These are phyloP conservation scores for Spergularia bocconei DNA, from an alignment of 148 eudicot species.

Conservation along the genomic window DNA sequence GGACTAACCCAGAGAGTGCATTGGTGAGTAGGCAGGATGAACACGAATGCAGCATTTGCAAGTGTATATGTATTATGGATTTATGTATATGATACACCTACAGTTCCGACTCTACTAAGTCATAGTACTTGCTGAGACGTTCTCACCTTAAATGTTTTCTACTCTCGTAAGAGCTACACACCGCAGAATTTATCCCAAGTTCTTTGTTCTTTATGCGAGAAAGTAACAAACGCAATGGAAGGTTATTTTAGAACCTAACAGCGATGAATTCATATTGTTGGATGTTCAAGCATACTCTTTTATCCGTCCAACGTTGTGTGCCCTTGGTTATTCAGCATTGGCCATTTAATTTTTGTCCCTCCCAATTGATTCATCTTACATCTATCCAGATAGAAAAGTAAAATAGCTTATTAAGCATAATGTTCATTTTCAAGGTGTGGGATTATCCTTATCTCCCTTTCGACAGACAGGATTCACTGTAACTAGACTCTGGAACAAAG, in stretches of 20 bases:
- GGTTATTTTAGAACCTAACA: neutral
- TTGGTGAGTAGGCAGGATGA: neutral
- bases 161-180: neutral
- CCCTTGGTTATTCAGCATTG: too few relatives aligned
- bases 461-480: neutral
- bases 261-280: neutral
- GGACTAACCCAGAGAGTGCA: neutral
- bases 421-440: too few relatives aligned
- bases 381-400: too few relatives aligned
- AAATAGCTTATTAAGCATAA: too few relatives aligned
- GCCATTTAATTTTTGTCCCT: too few relatives aligned
- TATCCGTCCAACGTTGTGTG: too few relatives aligned
- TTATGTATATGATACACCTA: neutral
- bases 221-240: neutral
- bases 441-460: neutral
- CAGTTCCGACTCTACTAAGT: neutral
- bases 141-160: neutral
- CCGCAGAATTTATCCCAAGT: neutral
- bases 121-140: neutral
- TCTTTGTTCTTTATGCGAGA: neutral
- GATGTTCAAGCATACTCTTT: too few relatives aligned
- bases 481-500: neutral
- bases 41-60: neutral
- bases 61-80: neutral
- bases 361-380: too few relatives aligned